A percentile compares a stretch with the other conserved stretches of the same genome.
Evolutionary conservation across 257 asterid genomes (phyloP).

Genomic region (Plantago ovata): DNA sequence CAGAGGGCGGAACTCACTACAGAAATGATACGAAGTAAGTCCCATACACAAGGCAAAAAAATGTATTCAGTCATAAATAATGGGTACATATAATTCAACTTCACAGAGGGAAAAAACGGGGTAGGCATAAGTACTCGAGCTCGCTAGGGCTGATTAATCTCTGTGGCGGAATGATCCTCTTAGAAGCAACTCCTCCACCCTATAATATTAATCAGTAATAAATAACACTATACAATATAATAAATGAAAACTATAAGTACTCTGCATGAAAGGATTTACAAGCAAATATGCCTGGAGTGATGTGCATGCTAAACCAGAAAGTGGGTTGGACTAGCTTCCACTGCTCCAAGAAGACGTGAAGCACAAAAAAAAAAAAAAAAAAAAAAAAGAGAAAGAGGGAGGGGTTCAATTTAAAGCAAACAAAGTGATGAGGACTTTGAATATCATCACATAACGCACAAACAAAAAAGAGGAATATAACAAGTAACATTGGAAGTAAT

Average conservation of each 20-base stretch:
- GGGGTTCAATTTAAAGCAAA: too few relatives aligned
- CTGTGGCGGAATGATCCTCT: constrained; percentile 71
- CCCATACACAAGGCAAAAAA: constrained; percentile 16
- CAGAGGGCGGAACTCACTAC: constrained; percentile 91
- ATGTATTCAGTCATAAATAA: constrained; percentile 5
- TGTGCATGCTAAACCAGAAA: too few relatives aligned
- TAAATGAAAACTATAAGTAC: not conserved
- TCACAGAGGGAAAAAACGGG: too few relatives aligned
- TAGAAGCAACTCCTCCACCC: constrained; percentile 85
- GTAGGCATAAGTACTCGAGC: too few relatives aligned
- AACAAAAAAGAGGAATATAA: too few relatives aligned
- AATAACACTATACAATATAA: not conserved
- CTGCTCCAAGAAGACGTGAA: too few relatives aligned
- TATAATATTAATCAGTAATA: constrained; percentile 18
- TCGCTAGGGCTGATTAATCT: constrained; percentile 88
- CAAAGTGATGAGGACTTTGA: too few relatives aligned
- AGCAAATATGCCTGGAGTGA: not conserved
- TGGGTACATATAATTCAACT: constrained; percentile 28
- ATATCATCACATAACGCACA: too few relatives aligned
- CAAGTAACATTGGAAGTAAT: too few relatives aligned
- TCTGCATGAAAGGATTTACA: not conserved
- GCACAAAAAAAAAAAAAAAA: too few relatives aligned
- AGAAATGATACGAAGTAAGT: constrained; percentile 16
- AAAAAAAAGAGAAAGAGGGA: too few relatives aligned
- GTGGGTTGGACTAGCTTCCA: too few relatives aligned